Base-by-base conservation (phyloP, 257 asterid species). In the Gardenia jasminoides region DNA sequence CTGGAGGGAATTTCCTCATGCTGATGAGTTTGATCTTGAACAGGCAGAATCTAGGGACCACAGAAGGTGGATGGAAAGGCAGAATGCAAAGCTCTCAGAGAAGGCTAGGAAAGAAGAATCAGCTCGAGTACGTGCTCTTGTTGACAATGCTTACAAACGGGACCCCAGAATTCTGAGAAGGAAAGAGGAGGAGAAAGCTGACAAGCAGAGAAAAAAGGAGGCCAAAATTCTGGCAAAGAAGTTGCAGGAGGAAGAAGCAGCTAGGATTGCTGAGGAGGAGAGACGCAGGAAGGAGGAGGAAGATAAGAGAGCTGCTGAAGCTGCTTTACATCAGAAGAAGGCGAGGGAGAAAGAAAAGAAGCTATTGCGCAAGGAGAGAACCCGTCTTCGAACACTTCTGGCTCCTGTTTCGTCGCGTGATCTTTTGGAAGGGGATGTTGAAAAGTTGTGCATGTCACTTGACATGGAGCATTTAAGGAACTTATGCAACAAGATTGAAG, bases 1-100 rank as follows among this genome's bases (percentile, higher is more conserved):
- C 80, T 96, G 99, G 99, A 89, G 99, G 87, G 98, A 96, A 80
- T 93, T 96, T 85, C 97, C 99, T 62, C 99, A 96, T 85, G 88
- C 91, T 36, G 98, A 96, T 83, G 99, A 96, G 88, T 93, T 91
- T 89, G 99, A 96, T 75, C 72, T 93, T 5, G 97, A 96, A 87
- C 97, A 96, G 79, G 97, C 99, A 67, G 99, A 96, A 83, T 89
- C 97, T 46, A 94, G 98, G 70, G 99, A 96, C 81, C 98, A 96
- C 83, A 89, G 61, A 81, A 90, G 99, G 82, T 93, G 99, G 99
- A 96, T 93, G 98, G 99, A 96, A 70, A 90, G 98, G 83, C 98
- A 96, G 82, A 96, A 96, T 74, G 94, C 96, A 8, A 96, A 96
- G 79, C 94, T 96, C 36, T 80, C 98, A 0, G 99, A 96, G 92